These are phyloP conservation scores for Filosporella fistucella DNA, from an alignment of 495 filamentous ascomycete species.

Conservation along the genomic window DNA sequence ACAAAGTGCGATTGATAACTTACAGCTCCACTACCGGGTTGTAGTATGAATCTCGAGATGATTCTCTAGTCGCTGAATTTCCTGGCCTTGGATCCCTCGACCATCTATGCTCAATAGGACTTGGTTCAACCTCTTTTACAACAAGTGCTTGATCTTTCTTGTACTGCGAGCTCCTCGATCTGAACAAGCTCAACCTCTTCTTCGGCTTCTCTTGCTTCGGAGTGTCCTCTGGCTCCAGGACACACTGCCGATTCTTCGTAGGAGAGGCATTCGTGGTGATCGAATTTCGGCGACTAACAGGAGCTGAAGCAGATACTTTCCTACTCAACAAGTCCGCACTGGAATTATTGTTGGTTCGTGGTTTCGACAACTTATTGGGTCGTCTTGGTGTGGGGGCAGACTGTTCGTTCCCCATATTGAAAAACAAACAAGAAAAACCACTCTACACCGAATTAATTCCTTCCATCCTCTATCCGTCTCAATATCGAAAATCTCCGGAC, in stretches of 20 bases:
- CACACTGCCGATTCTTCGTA: not conserved
- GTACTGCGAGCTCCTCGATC: conserved; percentile 15
- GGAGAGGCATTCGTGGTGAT: not conserved
- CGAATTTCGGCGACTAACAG: conserved; percentile 15
- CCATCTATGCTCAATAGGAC: conserved; percentile 3
- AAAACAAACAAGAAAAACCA: not conserved
- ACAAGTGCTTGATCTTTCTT: not conserved
- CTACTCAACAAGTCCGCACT: conserved; percentile 8
- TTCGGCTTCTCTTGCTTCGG: conserved; percentile 7
- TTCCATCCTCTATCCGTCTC: conserved; percentile 14
- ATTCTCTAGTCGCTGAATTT: not conserved
- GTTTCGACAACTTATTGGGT: conserved; percentile 23
- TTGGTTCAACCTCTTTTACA: conserved; percentile 1
- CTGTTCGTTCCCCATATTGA: conserved; percentile 23
- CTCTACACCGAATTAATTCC: not conserved
- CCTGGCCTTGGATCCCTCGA: not conserved
- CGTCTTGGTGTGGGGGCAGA: conserved; percentile 12
- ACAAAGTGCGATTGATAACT: not conserved
- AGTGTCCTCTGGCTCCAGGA: not conserved
- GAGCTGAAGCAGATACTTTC: not conserved
- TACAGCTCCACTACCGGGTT: conserved; percentile 5
- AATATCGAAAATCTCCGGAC: not conserved
- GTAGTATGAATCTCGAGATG: not conserved
- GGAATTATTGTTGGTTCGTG: conserved; percentile 18
- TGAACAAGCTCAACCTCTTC: conserved; percentile 19